Percentiles rank a stretch among this genome's conserved stretches.
phyloP scores from a whole-genome alignment of 345 rosid species.

The Eucalyptus shirleyi region DNA sequence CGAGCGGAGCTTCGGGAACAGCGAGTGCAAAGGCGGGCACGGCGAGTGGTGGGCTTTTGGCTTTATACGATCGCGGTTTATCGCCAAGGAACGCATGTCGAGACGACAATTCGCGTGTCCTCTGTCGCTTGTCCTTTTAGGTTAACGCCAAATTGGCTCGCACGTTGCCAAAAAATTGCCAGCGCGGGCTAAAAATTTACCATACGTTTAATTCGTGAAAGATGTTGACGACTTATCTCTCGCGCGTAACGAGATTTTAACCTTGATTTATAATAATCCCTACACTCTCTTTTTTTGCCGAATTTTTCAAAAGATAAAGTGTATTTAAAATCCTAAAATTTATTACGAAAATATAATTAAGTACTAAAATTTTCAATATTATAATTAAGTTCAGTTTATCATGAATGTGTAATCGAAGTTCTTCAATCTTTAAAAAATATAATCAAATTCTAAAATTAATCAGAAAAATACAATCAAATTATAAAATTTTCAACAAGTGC shows the following conservation, averaged over 20 bases:
- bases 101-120: neutral
- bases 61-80: neutral
- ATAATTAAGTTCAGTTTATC: accelerated
- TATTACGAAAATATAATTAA: too few species aligned
- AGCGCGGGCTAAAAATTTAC: neutral
- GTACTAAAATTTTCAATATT: too few species aligned
- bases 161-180: neutral
- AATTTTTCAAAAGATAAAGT: neutral
- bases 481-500: too few species aligned
- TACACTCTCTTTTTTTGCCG: accelerated
- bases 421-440: too few species aligned
- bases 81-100: neutral
- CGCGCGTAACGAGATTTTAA: too few species aligned
- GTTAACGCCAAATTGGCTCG: neutral
- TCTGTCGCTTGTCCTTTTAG: neutral
- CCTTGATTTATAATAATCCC: neutral
- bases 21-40: neutral
- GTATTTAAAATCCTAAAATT: accelerated
- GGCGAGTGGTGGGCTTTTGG: neutral
- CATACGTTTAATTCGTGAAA: neutral
- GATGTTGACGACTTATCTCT: too few species aligned
- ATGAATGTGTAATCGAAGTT: accelerated
- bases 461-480: too few species aligned
- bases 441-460: too few species aligned
- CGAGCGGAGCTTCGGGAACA: neutral